A percentile compares a stretch with the other conserved stretches of the same genome.
phyloP scores from a whole-genome alignment of 1,284 basidiomycete genomes.

The Cryptococcus amylolentus region DNA sequence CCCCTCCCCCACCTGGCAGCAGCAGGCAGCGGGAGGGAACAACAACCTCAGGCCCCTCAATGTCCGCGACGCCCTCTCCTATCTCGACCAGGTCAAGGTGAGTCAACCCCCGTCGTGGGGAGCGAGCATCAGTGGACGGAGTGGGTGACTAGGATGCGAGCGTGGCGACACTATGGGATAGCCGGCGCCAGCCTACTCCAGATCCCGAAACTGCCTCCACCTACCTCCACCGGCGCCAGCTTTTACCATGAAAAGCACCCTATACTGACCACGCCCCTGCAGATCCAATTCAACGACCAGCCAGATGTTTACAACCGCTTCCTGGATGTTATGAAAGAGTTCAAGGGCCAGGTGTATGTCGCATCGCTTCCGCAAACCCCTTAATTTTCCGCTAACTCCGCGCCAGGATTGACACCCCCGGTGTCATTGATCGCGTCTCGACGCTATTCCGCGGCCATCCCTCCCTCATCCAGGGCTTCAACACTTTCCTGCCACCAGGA shows the following conservation, averaged over 20 bases:
- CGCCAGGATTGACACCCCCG: conserved; percentile 93
- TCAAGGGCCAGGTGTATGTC: conserved; percentile 82
- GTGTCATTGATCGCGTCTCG: conserved; percentile 96
- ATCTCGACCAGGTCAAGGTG: conserved; percentile 91
- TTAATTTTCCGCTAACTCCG: no score
- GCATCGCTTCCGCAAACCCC: background rate
- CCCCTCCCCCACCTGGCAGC: background rate
- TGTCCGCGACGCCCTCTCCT: conserved; percentile 82
- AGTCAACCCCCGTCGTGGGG: conserved; percentile 16
- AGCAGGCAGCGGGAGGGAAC: background rate
- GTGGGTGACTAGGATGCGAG: background rate
- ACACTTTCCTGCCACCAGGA: conserved; percentile 94
- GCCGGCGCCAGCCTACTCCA: background rate
- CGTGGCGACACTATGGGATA: background rate
- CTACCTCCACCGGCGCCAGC: conserved; percentile 14
- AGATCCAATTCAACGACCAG: conserved; percentile 79
- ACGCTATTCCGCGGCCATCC: conserved; percentile 92
- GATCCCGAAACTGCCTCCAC: no score
- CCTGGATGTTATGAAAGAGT: conserved; percentile 99
- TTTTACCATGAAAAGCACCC: background rate
- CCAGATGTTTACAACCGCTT: conserved; percentile 97
- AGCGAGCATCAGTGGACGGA: background rate
- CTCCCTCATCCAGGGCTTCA: conserved; percentile 94
- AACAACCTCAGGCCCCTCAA: conserved; percentile 46
- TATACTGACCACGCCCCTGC: background rate